A percentile compares a stretch with the other conserved stretches of the same genome.
Conservation (phyloP, 345 rosid genomes). For the Geranium rotundifolium region DNA sequence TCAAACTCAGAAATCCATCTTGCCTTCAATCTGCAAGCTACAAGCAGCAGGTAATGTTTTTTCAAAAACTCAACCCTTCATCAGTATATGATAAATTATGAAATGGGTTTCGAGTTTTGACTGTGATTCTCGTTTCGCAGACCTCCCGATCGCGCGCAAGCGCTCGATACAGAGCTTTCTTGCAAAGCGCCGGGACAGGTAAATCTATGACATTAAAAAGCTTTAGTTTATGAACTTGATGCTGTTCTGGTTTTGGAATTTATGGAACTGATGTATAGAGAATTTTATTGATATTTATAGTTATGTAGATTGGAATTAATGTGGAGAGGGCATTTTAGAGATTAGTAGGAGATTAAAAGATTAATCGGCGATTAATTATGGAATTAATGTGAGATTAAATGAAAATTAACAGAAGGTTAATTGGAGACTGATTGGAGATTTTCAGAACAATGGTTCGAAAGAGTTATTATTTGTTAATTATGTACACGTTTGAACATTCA, state of each 20-base stretch:
- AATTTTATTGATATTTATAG: too few species aligned
- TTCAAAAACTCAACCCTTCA: neutral
- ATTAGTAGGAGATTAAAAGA: too few species aligned
- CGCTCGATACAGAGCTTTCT: slow-evolving; percentile 30
- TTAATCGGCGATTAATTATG: too few species aligned
- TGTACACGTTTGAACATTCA: too few species aligned
- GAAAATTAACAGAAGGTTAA: too few species aligned
- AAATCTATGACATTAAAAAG: neutral
- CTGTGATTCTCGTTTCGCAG: slow-evolving; percentile 6
- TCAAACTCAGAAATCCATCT: neutral
- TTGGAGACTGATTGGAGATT: too few species aligned
- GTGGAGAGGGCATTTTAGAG: too few species aligned
- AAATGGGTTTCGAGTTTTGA: neutral
- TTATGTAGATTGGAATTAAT: too few species aligned
- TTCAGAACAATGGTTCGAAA: too few species aligned
- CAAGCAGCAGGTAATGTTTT: slow-evolving; percentile 9
- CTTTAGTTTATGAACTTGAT: neutral
- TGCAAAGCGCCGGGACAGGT: slow-evolving; percentile 29
- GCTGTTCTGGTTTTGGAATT: neutral
- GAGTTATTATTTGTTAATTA: too few species aligned
- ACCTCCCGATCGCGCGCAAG: slow-evolving; percentile 29
- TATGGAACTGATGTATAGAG: too few species aligned
- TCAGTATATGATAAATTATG: neutral
- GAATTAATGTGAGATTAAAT: too few species aligned
- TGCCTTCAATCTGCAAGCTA: slow-evolving; percentile 11